Evolutionary conservation across 768 basidiomycete genomes (phyloP).

Genomic region (Gloeopeniophorella convolvens): DNA sequence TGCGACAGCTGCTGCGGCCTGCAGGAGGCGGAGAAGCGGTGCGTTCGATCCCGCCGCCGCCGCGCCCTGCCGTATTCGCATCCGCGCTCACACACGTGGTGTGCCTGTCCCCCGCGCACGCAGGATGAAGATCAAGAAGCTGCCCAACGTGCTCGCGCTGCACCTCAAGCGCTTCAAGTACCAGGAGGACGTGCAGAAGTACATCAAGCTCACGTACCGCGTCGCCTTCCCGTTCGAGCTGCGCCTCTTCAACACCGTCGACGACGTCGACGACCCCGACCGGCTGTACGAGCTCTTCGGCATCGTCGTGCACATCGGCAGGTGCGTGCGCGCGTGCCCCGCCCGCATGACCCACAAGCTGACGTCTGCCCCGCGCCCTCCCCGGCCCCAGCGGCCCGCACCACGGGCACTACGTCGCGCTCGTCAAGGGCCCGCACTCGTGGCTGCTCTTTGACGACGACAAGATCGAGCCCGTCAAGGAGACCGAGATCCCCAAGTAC

Average conservation of each 20-base stretch:
- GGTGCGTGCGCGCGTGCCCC: slow-evolving; percentile 48
- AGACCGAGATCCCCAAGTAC: slow-evolving; percentile 86
- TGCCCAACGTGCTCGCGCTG: slow-evolving; percentile 91
- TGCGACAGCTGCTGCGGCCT: slow-evolving; percentile 96
- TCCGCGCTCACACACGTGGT: no score
- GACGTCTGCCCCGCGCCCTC: slow-evolving; percentile 11
- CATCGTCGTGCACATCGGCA: slow-evolving; percentile 98
- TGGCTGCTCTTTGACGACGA: slow-evolving; percentile 98
- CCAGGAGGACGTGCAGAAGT: slow-evolving; percentile 83
- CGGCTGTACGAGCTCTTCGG: slow-evolving; percentile 91
- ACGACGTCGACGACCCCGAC: slow-evolving; percentile 88
- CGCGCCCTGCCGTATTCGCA: no score
- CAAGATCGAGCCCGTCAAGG: slow-evolving; percentile 80
- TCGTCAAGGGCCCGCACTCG: slow-evolving; percentile 72
- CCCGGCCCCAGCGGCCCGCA: slow-evolving; percentile 73
- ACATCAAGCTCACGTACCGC: slow-evolving; percentile 94
- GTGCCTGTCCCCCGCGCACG: no score
- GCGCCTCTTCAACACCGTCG: slow-evolving; percentile 93
- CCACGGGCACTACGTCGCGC: slow-evolving; percentile 96
- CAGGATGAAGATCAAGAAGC: slow-evolving; percentile 98
- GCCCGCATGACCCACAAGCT: background rate
- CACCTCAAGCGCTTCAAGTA: slow-evolving; percentile 99
- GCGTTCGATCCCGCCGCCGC: slow-evolving; percentile 29
- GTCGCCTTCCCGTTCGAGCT: slow-evolving; percentile 96
- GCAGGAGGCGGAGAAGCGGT: slow-evolving; percentile 98